These are phyloP conservation scores for Corymbia maculata DNA, from an alignment of 345 rosid species.

Conservation along the genomic window DNA sequence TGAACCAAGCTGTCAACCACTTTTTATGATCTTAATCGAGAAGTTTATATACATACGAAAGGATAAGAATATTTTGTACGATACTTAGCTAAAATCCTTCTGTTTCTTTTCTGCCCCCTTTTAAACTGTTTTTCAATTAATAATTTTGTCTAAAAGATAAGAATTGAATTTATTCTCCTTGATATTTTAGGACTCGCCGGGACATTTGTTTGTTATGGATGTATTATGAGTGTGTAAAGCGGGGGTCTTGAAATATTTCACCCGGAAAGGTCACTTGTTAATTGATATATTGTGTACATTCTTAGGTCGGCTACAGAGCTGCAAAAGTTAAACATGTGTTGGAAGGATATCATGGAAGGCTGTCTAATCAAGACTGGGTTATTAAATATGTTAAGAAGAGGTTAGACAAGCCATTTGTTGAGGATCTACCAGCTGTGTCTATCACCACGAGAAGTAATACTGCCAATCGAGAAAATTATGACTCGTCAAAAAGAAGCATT, in stretches of 20 bases:
- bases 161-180: too few species aligned
- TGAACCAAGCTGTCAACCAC: too few species aligned
- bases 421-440: background rate
- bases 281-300: background rate
- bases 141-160: too few species aligned
- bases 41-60: too few species aligned
- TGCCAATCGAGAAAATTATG: fast-evolving
- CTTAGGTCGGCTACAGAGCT: background rate
- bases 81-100: background rate
- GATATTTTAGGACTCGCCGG: background rate
- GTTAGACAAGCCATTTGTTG: background rate
- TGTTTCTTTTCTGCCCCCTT: background rate
- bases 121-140: too few species aligned
- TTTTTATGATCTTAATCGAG: too few species aligned
- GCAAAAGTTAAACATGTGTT: background rate
- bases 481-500: background rate
- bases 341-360: background rate
- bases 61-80: too few species aligned
- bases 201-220: background rate
- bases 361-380: background rate
- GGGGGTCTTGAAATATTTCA: background rate
- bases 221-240: background rate
- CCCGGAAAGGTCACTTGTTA: background rate
- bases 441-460: background rate
- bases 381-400: background rate